Percentiles rank a stretch among this genome's conserved stretches.
Evolutionary conservation across 78 protist genomes (phyloP).

Genomic region (Dictyostelium capitatum): DNA sequence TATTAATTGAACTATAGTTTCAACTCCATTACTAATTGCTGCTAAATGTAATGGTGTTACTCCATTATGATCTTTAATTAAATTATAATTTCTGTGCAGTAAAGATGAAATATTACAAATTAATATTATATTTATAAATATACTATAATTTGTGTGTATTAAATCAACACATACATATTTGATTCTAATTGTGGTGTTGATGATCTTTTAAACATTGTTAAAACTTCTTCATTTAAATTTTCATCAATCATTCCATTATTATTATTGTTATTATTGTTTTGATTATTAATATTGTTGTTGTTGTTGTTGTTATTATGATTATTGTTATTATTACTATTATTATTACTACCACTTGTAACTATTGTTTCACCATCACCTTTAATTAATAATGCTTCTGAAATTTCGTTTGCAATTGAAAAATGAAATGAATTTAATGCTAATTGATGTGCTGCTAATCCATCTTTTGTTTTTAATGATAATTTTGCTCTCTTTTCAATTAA

Average conservation of each 20-base stretch:
- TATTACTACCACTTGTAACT: background rate
- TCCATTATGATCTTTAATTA: slow-evolving; percentile 60
- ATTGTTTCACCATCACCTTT: slow-evolving; percentile 36
- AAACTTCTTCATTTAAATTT: slow-evolving; percentile 34
- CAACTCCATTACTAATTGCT: slow-evolving; percentile 18
- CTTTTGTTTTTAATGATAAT: slow-evolving; percentile 40
- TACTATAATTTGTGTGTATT: no score
- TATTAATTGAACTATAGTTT: slow-evolving; percentile 12
- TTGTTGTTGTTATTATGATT: background rate
- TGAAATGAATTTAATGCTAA: slow-evolving; percentile 63
- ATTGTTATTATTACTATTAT: background rate
- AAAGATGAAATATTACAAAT: no score
- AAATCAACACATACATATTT: background rate
- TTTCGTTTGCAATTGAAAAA: slow-evolving; percentile 50
- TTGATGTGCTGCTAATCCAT: slow-evolving; percentile 55
- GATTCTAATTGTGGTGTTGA: slow-evolving; percentile 11
- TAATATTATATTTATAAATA: background rate
- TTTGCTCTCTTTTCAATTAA: slow-evolving; percentile 61
- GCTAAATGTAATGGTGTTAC: slow-evolving; percentile 51
- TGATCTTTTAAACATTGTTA: slow-evolving; percentile 34
- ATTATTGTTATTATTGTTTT: background rate
- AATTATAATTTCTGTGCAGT: slow-evolving; percentile 41
- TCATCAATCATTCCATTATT: slow-evolving; percentile 18
- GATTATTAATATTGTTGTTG: slow-evolving; percentile 10
- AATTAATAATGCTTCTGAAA: slow-evolving; percentile 44